Base-by-base conservation (phyloP, 805 yeast genomes). In the Monosporozyma siamensis region DNA sequence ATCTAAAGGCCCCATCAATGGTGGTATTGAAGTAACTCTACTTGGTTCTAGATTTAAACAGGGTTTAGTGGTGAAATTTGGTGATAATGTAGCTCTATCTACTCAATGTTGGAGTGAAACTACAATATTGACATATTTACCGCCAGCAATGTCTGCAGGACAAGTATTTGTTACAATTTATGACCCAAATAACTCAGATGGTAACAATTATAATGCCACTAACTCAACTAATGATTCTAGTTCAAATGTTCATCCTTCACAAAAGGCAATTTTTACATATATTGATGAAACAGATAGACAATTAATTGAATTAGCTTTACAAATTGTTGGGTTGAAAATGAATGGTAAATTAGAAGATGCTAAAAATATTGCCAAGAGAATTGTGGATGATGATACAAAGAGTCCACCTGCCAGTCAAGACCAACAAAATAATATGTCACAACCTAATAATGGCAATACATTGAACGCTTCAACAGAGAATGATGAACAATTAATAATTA, bases 31-130 rank as follows among this genome's bases (percentile, higher is more conserved):
- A 61, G 85, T 92, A 6, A 92, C 98, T 0, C 66, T 92, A 39
- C 68, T 92, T 35, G 98, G 98, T 2, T 73, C 80, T 39, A 84
- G 87, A 45, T 92, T 92, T 70, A 78, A 80, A 42, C 83, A 82
- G 14, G 95, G 95, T 0, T 67, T 90, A 44, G 68, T 70, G 20
- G 95, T 90, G 12, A 82, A 82, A 63, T 92, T 92, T 65, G 98
- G 98, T 26, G 78, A 81, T 10, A 79, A 78, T 56, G 67, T 72
- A 45, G 87, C 92, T 0, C 63, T 84, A 25, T 82, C 92, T 3
- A 87, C 97, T 0, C 95, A 88, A 56, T 89, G 95, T 63, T 92
- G 98, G 98, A 85, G 94, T 38, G 92, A 84, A 31, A 74, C 92
- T 1, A 92, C 98, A 0, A 83, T 92, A 42, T 95, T 92, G 2